Base-by-base conservation (phyloP, 345 rosid species). In the Brassica napus region DNA sequence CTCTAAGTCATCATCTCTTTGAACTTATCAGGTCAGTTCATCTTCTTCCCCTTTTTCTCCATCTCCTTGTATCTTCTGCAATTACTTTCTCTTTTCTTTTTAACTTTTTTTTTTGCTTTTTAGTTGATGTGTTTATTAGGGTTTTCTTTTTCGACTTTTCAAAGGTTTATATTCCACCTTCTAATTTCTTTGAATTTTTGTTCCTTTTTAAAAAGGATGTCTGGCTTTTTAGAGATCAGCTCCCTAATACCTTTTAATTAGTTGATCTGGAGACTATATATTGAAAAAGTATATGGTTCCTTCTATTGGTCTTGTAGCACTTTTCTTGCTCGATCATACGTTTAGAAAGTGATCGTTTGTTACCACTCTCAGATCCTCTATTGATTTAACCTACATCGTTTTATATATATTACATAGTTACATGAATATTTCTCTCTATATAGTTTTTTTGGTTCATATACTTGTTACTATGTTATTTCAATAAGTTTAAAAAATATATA, bases 11-110 rank as follows among this genome's bases (percentile, higher is more conserved):
- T 74, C 79, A 74, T 69, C 83, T 75, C 82, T 80, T 80, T 75
- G 78, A 68, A 60, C 47, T 64, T 61, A 61, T 37, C 75, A 80
- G 83, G 83, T 80, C 79, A 74, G 83, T 80, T 69, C 79, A 69
- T 80, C 83, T 69, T 80, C 83, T 80, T 75, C 72, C 67, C 76
- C 65, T 80, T 74, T 47, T 79, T 59, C 65, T 49, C 74, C 69
- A 74, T 69, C 83, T 75, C 61, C 61, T 80, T 80, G 83, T 75
- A 75, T 80, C 79, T 80, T 80, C 83, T 80, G 83, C 76, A 80
- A 69, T 47, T 74, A 54, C 79, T 75, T 75, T 74, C 76, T 74
- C 67, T 57, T 42, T 39, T 31, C 64, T 6, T 14, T 64, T 31
- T 21, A 69, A 30, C 57, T 62, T 44, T 65, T 72, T 72, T 57